Base-by-base conservation (phyloP, 441 rosid species). In the Cnidoscolus chayamansa region DNA sequence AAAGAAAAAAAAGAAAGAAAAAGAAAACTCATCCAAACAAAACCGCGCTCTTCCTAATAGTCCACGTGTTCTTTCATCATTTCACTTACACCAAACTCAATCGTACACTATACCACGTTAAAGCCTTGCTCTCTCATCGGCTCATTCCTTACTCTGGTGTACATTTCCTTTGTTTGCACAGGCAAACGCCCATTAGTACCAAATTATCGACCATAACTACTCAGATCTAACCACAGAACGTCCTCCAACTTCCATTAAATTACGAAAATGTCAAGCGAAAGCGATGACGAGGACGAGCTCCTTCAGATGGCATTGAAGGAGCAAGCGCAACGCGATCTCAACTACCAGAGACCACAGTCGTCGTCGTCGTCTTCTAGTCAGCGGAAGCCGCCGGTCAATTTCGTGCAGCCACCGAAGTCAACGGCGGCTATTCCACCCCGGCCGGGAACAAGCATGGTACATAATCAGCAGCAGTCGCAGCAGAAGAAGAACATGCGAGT, bases 291-390 rank as follows among this genome's bases (percentile, higher is more conserved):
- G 81, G 98, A 95, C 40, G 96, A 91, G 89, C 96, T 92, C 75
- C 97, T 95, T 66, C 96, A 95, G 82, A 89, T 88, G 89, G 99
- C 99, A n/a, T 77, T 95, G 77, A 90, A 84, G 77, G 99, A 95
- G 82, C 99, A 95, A 71, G 77, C 99, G 30, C 83, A 86, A 65
- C 89, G 98, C 74, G 86, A 90, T 83, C 76, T 87, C 76, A 88
- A 77, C 79, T 91, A 92, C 86, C 87, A 80, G 82, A 84, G 82
- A 17, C 95, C 95, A 68, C 66, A 86, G 43, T 58, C 74, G 6
- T 25, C 25, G 25, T 65, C 81, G 2, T 51, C 72, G 60, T 67
- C 91, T 15, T 60, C 86, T 45, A 78, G 68, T 61, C 56, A 83
- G 47, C 89, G 92, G 64, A 93, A 91, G 74, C 97, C 99, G 48